Conservation (phyloP, 2,329 filamentous ascomycete species). For the Fusarium anguioides region DNA sequence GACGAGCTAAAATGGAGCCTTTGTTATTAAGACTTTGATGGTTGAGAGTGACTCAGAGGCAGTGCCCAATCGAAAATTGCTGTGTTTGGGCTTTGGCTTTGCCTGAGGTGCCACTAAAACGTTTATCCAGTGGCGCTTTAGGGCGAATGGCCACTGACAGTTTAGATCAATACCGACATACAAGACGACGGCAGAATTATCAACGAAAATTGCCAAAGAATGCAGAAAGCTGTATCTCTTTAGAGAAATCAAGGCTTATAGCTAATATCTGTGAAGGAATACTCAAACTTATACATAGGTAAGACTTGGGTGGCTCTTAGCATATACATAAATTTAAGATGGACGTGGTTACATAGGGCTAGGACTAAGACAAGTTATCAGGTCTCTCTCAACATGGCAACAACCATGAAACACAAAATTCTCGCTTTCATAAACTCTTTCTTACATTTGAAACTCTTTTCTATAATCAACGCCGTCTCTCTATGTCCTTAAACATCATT, state of each 20-base stretch:
- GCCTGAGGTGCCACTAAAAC: conserved; percentile 25
- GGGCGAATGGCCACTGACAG: neutral
- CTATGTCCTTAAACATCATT: conserved; percentile 15
- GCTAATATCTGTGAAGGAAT: no score
- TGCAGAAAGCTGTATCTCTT: neutral
- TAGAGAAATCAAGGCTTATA: no score
- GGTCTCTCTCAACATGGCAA: neutral
- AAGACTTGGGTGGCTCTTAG: no score
- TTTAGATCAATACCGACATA: neutral
- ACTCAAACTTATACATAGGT: no score
- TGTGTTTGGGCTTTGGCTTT: conserved; percentile 22
- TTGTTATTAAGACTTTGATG: conserved; percentile 28
- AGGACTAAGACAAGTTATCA: neutral
- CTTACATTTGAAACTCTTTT: conserved; percentile 23
- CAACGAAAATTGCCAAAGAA: neutral
- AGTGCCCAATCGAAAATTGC: conserved; percentile 25
- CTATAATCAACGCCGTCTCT: conserved; percentile 24
- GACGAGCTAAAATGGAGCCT: conserved; percentile 39
- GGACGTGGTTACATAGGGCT: no score
- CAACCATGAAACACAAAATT: conserved; percentile 3
- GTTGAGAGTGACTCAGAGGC: conserved; percentile 41
- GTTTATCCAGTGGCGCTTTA: conserved; percentile 23
- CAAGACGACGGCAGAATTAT: no score
- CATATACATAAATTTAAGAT: no score
- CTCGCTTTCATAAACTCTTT: conserved; percentile 19